Evolutionary conservation across 352 stramenopile species (phyloP), one percentile per base, ranked within the genome.

Genomic region (Pythium volutum): DNA sequence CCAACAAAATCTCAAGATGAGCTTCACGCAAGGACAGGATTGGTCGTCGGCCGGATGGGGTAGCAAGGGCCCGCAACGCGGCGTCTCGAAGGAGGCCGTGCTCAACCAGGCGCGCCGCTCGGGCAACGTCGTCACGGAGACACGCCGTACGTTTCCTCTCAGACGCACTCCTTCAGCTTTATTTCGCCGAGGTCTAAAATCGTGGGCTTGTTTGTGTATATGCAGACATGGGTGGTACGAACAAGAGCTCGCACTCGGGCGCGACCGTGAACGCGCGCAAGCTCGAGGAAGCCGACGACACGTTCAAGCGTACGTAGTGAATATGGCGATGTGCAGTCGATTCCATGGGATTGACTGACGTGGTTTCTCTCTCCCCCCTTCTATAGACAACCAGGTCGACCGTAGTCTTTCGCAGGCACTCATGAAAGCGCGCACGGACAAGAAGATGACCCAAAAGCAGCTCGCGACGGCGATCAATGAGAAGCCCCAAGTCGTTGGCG

Each of bases 361-460:
- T 11, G n/a, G 31, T 36, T 36, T 55, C 29, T 18, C 33, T 50
- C 5, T 56, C 6, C n/a, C n/a, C n/a, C n/a, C n/a, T 51, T 18
- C 12, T 65, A 26, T 52, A 79, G 71, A 88, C 55, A 81, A 91
- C 23, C 79, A 75, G 2, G 88, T 96, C 47, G 87, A 97, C 70
- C 84, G 83, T 59, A 92, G 74, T 33, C 70, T 97, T 22, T 91
- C 87, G 43, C 82, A 98, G 74, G 91, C 95, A 16, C 91, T 99
- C 25, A 90, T 96, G 77, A 96, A 99, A 75, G 97, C 96, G 22
- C 92, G 97, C 16, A 95, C 85, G 59, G 96, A 91, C 16, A 99
- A 99, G 77, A 98, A 98, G 79, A 97, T 99, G 90, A 98, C 96
- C 23, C 97, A 99, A 84, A 99, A 99, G 72, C 87, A 98, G 60